These are phyloP conservation scores for Prunus dulcis DNA, from an alignment of 306 rosid genomes.

Conservation along the genomic window DNA sequence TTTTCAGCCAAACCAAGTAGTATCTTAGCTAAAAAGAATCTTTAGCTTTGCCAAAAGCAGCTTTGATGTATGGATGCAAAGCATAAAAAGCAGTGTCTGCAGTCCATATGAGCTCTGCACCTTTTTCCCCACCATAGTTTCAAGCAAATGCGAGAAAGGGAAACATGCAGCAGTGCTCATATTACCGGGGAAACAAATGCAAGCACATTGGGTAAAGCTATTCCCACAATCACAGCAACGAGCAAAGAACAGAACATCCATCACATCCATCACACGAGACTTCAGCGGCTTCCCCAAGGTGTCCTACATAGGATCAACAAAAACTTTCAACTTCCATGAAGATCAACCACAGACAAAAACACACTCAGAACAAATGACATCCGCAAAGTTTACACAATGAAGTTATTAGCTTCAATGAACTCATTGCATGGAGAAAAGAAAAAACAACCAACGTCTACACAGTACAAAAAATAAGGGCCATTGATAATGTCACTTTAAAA, in stretches of 20 bases:
- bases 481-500: not conserved
- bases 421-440: not conserved
- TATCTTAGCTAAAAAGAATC: not conserved
- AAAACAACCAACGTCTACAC: not conserved
- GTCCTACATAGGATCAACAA: not conserved
- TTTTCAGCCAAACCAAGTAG: not conserved
- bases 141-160: not conserved
- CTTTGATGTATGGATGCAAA: not conserved
- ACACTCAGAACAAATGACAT: not conserved
- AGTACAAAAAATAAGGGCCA: not conserved
- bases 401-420: not conserved
- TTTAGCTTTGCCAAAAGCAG: not conserved
- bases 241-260: not conserved
- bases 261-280: not conserved
- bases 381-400: not conserved
- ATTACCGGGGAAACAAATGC: not conserved
- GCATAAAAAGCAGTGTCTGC: not conserved
- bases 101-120: not conserved
- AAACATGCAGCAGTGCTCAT: too few species aligned
- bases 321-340: not conserved
- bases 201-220: not conserved
- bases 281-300: not conserved
- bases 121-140: not conserved
- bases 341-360: not conserved
- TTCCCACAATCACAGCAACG: not conserved